These are phyloP conservation scores for Xylaria sp. DNA, from an alignment of 495 filamentous ascomycete species.

Conservation along the genomic window DNA sequence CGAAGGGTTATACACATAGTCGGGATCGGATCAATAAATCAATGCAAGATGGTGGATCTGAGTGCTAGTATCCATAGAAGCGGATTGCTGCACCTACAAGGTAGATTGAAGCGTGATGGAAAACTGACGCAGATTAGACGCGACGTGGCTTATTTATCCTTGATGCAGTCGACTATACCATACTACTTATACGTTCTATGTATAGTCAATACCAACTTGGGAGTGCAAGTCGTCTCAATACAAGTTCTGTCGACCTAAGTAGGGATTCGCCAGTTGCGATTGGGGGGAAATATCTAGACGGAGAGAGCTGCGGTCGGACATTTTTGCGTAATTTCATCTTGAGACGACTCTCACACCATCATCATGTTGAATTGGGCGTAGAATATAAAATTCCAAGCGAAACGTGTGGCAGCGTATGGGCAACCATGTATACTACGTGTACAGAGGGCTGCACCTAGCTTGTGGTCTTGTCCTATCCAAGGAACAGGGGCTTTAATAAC, in stretches of 20 bases:
- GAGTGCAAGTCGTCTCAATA: too few species aligned
- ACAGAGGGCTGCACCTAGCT: constrained; percentile 5
- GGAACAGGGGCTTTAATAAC: constrained; percentile 17
- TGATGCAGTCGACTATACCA: background rate
- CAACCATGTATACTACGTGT: constrained; percentile 1
- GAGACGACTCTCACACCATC: constrained; percentile 18
- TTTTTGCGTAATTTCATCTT: background rate
- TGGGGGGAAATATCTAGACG: background rate
- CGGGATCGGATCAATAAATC: constrained; percentile 21
- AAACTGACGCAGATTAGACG: constrained; percentile 10
- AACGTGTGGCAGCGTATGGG: background rate
- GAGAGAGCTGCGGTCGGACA: background rate
- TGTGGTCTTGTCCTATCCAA: constrained; percentile 16
- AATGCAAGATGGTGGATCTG: constrained; percentile 30
- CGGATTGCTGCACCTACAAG: constrained; percentile 11
- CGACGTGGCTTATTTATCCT: background rate
- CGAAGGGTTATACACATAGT: background rate
- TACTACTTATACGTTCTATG: too few species aligned
- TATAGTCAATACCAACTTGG: too few species aligned
- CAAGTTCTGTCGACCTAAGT: too few species aligned
- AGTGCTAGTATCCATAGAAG: constrained; percentile 10
- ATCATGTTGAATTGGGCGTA: background rate
- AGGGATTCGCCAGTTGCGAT: too few species aligned
- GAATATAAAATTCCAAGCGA: constrained; percentile 1
- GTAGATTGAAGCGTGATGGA: constrained; percentile 1